phyloP scores from a whole-genome alignment of 1,284 basidiomycete species.

The Cryptococcus depauperatus region DNA sequence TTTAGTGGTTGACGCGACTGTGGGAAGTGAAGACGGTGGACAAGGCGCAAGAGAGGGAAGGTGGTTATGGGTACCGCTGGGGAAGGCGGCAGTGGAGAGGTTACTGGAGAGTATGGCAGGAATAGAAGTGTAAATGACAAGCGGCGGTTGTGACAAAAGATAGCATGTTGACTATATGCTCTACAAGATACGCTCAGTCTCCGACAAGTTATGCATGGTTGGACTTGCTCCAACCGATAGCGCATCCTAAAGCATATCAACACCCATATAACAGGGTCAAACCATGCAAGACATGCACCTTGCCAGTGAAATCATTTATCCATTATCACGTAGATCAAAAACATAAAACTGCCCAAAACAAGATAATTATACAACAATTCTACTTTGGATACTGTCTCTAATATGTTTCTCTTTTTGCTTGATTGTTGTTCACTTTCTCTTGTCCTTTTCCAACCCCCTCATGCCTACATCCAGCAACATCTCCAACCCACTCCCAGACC shows the following conservation, averaged over 20 bases:
- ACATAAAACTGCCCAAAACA: not conserved
- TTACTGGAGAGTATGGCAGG: constrained; percentile 27
- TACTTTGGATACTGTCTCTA: not conserved
- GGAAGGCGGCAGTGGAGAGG: constrained; percentile 54
- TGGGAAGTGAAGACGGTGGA: constrained; percentile 55
- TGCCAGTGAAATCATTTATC: too few relatives aligned
- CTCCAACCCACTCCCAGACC: constrained; percentile 20
- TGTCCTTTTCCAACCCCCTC: constrained; percentile 2
- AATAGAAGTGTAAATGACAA: constrained; percentile 10
- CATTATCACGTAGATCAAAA: too few relatives aligned
- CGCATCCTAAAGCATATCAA: too few relatives aligned
- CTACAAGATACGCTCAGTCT: too few relatives aligned
- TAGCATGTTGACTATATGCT: too few relatives aligned
- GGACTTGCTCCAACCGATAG: too few relatives aligned
- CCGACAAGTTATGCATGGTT: too few relatives aligned
- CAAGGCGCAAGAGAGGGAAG: constrained; percentile 37
- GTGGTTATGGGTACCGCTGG: constrained; percentile 71
- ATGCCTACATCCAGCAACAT: constrained; percentile 28
- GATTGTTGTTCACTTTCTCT: not conserved
- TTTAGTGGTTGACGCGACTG: constrained; percentile 55
- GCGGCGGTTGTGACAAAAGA: too few relatives aligned
- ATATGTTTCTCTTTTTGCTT: not conserved
- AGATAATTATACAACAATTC: not conserved
- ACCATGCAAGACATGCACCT: too few relatives aligned
- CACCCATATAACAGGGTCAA: too few relatives aligned